These are phyloP conservation scores for Ceratobasidium sp. DNA, from an alignment of 1,284 basidiomycete genomes.

Conservation along the genomic window DNA sequence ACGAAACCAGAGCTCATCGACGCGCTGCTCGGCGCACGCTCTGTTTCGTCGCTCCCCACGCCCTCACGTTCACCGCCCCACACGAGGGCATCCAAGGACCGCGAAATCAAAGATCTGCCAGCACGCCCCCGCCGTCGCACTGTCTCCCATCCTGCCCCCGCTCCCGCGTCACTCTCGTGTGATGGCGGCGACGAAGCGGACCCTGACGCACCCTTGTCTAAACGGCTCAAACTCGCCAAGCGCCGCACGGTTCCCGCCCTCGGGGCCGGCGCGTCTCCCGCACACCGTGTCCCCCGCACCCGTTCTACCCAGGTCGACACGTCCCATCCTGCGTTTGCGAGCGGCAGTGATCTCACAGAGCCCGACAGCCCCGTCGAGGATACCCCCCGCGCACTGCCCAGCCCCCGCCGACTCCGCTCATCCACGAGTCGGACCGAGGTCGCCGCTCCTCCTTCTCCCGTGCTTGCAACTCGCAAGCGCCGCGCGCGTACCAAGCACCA, in stretches of 20 bases:
- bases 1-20: conserved; percentile 42
- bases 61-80: conserved; percentile 39
- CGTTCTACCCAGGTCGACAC: conserved; percentile 30
- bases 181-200: conserved; percentile 42
- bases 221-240: conserved; percentile 39
- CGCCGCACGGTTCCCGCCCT: conserved; percentile 25
- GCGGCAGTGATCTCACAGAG: conserved; percentile 31
- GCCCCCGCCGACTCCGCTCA: conserved; percentile 38
- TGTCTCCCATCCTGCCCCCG: conserved; percentile 29
- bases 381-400: conserved; percentile 24
- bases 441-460: conserved; percentile 20
- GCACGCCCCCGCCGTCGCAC: conserved; percentile 39
- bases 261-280: neutral
- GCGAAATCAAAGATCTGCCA: conserved; percentile 40
- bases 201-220: conserved; percentile 37
- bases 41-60: conserved; percentile 36
- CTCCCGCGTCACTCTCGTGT: conserved; percentile 34
- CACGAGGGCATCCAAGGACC: conserved; percentile 21
- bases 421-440: conserved; percentile 25
- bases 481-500: conserved; percentile 8
- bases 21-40: conserved; percentile 40
- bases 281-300: conserved; percentile 29
- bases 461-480: conserved; percentile 12
- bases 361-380: conserved; percentile 34
- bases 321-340: conserved; percentile 28